Evolutionary conservation across 768 basidiomycete genomes (phyloP).

Genomic region (Boletus sp.): DNA sequence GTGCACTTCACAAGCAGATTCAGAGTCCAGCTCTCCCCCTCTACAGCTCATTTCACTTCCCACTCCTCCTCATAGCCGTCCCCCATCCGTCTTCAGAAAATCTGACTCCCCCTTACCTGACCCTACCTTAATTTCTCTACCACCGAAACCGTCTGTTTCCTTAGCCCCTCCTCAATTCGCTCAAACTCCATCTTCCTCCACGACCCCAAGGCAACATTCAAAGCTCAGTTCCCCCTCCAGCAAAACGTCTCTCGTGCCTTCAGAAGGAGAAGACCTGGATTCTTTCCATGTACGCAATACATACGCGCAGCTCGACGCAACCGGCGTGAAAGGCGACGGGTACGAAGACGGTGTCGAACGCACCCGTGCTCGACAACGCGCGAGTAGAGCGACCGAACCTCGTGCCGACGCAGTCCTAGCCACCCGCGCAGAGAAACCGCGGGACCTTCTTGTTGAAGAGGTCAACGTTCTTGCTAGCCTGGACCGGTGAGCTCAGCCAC

Average conservation of each 20-base stretch:
- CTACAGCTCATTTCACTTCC: conserved; percentile 19
- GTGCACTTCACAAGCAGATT: conserved; percentile 22
- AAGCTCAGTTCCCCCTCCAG: conserved; percentile 41
- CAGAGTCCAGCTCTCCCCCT: conserved; percentile 17
- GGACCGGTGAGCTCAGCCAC: conserved; percentile 67
- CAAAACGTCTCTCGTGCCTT: conserved; percentile 61
- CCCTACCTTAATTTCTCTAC: conserved; percentile 15
- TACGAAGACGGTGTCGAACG: conserved; percentile 93
- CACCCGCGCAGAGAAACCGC: conserved; percentile 57
- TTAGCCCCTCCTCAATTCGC: conserved; percentile 30
- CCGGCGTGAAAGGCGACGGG: conserved; percentile 93
- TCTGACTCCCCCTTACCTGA: conserved; percentile 27
- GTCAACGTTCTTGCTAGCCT: conserved; percentile 66
- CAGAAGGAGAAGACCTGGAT: conserved; percentile 78
- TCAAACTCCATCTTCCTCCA: conserved; percentile 34
- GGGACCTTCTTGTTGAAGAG: conserved; percentile 71
- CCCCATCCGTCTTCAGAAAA: conserved; percentile 21
- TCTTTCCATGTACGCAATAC: conserved; percentile 81
- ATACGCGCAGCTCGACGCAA: conserved; percentile 84
- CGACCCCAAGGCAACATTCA: conserved; percentile 25
- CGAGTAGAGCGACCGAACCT: conserved; percentile 55
- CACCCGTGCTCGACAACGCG: conserved; percentile 70
- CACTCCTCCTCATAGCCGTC: conserved; percentile 29
- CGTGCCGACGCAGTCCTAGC: conserved; percentile 54
- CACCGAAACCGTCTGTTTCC: conserved; percentile 19